phyloP scores from a whole-genome alignment of 106 monocot genomes.

The Dioscorea zingiberensis region DNA sequence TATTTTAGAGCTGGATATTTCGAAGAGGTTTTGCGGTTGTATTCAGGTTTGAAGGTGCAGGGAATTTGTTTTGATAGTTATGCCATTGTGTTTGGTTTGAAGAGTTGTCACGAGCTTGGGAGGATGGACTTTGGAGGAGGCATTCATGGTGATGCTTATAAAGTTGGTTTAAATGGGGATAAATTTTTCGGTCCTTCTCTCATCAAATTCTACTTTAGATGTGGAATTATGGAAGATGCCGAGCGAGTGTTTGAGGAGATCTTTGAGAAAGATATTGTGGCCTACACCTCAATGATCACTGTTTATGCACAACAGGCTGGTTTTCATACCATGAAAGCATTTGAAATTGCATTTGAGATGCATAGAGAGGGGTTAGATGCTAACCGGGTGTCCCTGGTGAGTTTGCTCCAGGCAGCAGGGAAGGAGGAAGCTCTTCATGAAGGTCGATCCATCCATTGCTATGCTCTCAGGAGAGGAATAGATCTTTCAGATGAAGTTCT shows the following conservation, averaged over 20 bases:
- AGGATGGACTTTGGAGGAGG: constrained; percentile 21
- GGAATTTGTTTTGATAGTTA: constrained; percentile 39
- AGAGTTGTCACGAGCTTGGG: constrained; percentile 39
- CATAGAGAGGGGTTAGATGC: constrained; percentile 34
- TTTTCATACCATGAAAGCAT: constrained; percentile 20
- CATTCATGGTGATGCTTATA: constrained; percentile 43
- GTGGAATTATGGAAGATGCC: constrained; percentile 25
- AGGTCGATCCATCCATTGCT: constrained; percentile 52
- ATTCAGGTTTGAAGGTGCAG: constrained; percentile 20
- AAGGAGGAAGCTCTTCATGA: constrained; percentile 25
- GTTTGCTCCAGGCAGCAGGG: constrained; percentile 53
- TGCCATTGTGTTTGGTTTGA: constrained; percentile 46
- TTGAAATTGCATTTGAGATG: constrained; percentile 42
- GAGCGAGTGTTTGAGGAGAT: constrained; percentile 49
- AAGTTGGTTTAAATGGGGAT: constrained; percentile 29
- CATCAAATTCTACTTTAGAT: constrained; percentile 41
- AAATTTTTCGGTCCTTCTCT: constrained; percentile 58
- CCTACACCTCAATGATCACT: constrained; percentile 56
- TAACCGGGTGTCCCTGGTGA: constrained; percentile 58
- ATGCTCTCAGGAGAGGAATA: constrained; percentile 48
- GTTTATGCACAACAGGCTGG: constrained; percentile 42
- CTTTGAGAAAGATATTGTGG: constrained; percentile 53
- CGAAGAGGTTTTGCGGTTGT: constrained; percentile 35
- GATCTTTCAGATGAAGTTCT: constrained; percentile 47
- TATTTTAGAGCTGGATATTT: constrained; percentile 45